These are phyloP conservation scores for Suhomyces maxii DNA, from an alignment of 1,139 yeast genomes.

Conservation along the genomic window DNA sequence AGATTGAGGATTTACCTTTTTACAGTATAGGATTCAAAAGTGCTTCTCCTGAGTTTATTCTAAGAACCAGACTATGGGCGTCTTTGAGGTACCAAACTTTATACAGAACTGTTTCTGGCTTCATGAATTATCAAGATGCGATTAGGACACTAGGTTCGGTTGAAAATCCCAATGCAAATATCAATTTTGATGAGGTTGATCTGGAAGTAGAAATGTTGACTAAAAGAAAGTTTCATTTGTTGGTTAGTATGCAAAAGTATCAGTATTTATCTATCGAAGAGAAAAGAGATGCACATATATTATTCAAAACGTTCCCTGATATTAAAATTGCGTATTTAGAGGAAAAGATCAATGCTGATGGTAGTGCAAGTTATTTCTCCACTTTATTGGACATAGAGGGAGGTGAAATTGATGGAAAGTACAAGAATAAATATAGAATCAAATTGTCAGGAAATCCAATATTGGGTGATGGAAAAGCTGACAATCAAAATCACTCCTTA, in stretches of 20 bases:
- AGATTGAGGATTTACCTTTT: conserved; percentile 61
- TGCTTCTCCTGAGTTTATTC: conserved; percentile 54
- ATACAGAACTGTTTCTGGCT: conserved; percentile 55
- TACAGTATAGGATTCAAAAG: conserved; percentile 71
- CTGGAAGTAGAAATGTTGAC: conserved; percentile 43
- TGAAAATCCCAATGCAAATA: conserved; percentile 40
- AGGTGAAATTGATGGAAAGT: conserved; percentile 42
- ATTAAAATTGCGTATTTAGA: conserved; percentile 59
- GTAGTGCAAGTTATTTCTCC: conserved; percentile 30
- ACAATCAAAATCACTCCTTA: conserved; percentile 54
- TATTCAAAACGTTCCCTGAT: conserved; percentile 63
- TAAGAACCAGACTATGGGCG: conserved; percentile 60
- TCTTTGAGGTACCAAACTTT: conserved; percentile 56
- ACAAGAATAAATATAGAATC: conserved; percentile 43
- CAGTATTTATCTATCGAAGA: conserved; percentile 53
- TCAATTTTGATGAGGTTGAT: not conserved
- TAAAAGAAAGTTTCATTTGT: conserved; percentile 61
- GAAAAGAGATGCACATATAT: conserved; percentile 51
- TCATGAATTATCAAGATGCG: conserved; percentile 57
- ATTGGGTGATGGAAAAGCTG: conserved; percentile 58
- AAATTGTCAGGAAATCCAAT: conserved; percentile 54
- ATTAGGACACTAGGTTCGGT: conserved; percentile 49
- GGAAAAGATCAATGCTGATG: conserved; percentile 38
- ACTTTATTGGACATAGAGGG: conserved; percentile 36
- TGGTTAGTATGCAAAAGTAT: conserved; percentile 72